A percentile compares a stretch with the other conserved stretches of the same genome.
Evolutionary conservation across 805 yeast genomes (phyloP).

Genomic region (Cyberlindnera mycetangii): DNA sequence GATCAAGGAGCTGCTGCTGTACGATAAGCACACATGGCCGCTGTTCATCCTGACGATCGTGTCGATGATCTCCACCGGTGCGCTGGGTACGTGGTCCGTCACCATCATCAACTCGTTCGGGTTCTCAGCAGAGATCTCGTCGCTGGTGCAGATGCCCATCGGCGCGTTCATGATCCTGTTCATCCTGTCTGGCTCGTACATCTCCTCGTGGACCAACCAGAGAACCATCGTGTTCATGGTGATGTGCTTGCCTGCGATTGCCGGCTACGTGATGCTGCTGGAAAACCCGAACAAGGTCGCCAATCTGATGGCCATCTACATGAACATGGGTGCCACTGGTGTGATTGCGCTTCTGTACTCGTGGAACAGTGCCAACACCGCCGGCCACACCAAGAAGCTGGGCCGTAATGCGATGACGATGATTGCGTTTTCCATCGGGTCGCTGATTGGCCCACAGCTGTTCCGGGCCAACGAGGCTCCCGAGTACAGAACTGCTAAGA

Average conservation of each 20-base stretch:
- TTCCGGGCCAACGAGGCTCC: conserved; percentile 53
- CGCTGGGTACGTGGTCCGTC: conserved; percentile 34
- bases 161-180: conserved; percentile 47
- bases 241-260: conserved; percentile 46
- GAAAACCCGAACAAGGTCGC: conserved; percentile 40
- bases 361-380: conserved; percentile 61
- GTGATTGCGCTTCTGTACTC: conserved; percentile 55
- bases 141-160: conserved; percentile 54
- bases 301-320: conserved; percentile 46
- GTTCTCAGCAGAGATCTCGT: conserved; percentile 38
- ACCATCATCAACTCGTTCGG: conserved; percentile 45
- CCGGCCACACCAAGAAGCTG: conserved; percentile 58
- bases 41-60: conserved; percentile 41
- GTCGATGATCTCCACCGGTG: conserved; percentile 50
- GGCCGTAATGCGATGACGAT: conserved; percentile 52
- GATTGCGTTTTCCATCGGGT: conserved; percentile 57
- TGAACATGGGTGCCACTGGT: conserved; percentile 54
- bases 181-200: conserved; percentile 37
- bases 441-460: conserved; percentile 63
- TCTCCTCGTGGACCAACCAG: conserved; percentile 35
- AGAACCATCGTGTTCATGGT: conserved; percentile 36
- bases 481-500: conserved; percentile 53
- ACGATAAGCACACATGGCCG: conserved; percentile 50
- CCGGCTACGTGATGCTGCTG: conserved; percentile 46
- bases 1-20: conserved; percentile 39